phyloP scores from a whole-genome alignment of 2,329 filamentous ascomycete genomes.

The Rhytidhysteron rufulum region DNA sequence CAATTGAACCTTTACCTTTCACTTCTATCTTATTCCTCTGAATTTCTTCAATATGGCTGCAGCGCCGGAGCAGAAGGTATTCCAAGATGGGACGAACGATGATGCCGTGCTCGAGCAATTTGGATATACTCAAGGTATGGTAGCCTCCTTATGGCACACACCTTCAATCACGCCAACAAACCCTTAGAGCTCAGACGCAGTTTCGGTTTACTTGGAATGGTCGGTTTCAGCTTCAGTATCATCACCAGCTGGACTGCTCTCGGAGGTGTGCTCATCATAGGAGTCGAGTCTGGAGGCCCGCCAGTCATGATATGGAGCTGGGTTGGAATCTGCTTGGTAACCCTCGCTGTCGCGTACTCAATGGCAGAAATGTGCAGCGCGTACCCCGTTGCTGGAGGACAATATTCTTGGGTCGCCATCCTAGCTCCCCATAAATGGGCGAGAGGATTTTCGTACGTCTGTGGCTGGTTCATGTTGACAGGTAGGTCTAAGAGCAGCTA shows the following conservation, averaged over 20 bases:
- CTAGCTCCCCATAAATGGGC: conserved; percentile 45
- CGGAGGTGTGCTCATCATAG: conserved; percentile 54
- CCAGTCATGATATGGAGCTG: conserved; percentile 59
- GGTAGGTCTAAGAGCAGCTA: conserved; percentile 6
- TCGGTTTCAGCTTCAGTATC: conserved; percentile 57
- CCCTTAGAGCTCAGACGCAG: conserved; percentile 56
- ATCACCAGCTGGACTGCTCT: conserved; percentile 58
- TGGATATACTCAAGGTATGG: conserved; percentile 38
- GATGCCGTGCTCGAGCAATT: conserved; percentile 38
- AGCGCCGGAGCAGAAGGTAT: conserved; percentile 19
- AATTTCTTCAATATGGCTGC: conserved; percentile 4
- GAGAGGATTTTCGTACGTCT: conserved; percentile 35
- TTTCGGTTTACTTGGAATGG: conserved; percentile 55
- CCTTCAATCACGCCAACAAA: no score
- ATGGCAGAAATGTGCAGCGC: conserved; percentile 58
- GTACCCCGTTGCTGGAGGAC: conserved; percentile 54
- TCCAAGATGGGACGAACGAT: conserved; percentile 24
- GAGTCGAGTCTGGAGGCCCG: conserved; percentile 53
- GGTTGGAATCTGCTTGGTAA: conserved; percentile 50
- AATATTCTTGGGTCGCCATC: conserved; percentile 57
- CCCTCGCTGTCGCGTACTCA: conserved; percentile 53
- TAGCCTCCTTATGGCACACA: not conserved
- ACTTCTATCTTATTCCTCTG: not conserved
- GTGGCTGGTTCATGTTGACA: conserved; percentile 38
- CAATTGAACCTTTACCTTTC: not conserved